Evolutionary conservation across 164 flowering plant genomes (phyloP), one percentile per base, ranked within the genome.

Genomic region (Umbilicus rupestris): DNA sequence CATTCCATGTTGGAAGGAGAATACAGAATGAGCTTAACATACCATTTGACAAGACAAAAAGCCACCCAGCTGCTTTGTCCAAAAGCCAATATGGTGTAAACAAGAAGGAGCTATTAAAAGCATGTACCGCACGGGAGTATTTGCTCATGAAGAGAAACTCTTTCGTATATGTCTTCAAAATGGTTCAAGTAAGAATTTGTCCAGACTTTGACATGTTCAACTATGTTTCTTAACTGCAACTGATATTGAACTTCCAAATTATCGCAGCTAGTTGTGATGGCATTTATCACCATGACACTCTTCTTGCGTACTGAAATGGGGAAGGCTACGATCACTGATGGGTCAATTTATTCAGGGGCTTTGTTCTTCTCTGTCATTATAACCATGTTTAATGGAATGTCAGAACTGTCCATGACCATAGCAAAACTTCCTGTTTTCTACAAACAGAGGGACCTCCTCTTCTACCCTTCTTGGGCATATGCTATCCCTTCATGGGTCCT

Each of bases 61-160:
- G 78, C 76, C 86, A 85, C 68, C 85, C 85, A 5, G 84, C 89
- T 39, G 82, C 85, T 62, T 57, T 85, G 55, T 72, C 84, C 28
- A 85, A 76, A 20, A 14, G 72, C 9, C 74, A 67, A 68, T 83
- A 75, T 63, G 87, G 87, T 33, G 66, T 82, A 31, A 28, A 73
- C 52, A 79, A 67, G 70, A 78, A 67, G 68, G 85, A 82, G 39
- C 75, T 80, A 8, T 42, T 82, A 33, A 83, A 79, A 69, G 85
- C 84, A n/a, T 75, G 76, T 70, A 65, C 70, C 17, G 39, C 78
- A 7, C 73, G 89, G 69, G 87, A 83, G 55, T 52, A 45, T 47
- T 70, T 83, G 75, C 76, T 83, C 44, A 82, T 83, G 87, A 77
- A 83, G 67, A 78, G 87, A 50, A 83, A 81, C 52, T 83, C 89